These are phyloP conservation scores for Barbatosphaeria neglecta DNA, from an alignment of 495 filamentous ascomycete genomes.

Conservation along the genomic window DNA sequence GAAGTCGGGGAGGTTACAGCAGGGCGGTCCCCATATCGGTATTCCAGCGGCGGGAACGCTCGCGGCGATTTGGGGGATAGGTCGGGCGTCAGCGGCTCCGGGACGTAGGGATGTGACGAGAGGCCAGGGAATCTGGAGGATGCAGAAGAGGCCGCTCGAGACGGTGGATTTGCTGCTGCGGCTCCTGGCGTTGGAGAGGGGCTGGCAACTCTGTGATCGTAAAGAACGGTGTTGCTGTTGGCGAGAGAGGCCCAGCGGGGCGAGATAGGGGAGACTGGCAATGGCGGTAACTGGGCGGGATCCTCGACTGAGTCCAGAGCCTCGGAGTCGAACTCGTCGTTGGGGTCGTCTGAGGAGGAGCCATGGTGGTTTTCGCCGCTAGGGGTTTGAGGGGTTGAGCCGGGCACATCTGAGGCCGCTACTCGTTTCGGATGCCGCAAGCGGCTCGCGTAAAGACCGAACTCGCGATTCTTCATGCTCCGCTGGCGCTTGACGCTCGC, in stretches of 20 bases:
- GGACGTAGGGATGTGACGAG: conserved; percentile 21
- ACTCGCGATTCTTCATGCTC: conserved; percentile 9
- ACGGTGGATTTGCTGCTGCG: conserved; percentile 14
- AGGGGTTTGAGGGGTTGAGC: neutral
- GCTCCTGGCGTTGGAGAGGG: conserved; percentile 4
- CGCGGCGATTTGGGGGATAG: neutral
- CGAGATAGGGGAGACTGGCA: conserved; percentile 14
- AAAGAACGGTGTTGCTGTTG: conserved; percentile 6
- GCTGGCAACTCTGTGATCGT: conserved; percentile 6
- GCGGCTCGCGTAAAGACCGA: conserved; percentile 6
- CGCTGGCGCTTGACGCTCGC: conserved; percentile 1
- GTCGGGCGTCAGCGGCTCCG: conserved; percentile 10
- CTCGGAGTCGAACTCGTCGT: conserved; percentile 2
- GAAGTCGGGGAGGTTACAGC: conserved; percentile 8
- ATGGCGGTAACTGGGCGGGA: neutral
- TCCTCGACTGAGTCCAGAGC: neutral
- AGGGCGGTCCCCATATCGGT: conserved; percentile 13
- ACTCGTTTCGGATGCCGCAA: conserved; percentile 2
- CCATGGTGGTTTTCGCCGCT: neutral
- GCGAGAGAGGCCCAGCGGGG: conserved; percentile 34
- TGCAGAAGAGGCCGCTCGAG: conserved; percentile 8
- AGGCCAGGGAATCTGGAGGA: conserved; percentile 18
- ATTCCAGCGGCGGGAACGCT: neutral
- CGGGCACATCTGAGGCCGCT: neutral
- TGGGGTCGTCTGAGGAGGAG: conserved; percentile 2